Conservation (phyloP, 495 filamentous ascomycete species). For the Penicillium odoratum region DNA sequence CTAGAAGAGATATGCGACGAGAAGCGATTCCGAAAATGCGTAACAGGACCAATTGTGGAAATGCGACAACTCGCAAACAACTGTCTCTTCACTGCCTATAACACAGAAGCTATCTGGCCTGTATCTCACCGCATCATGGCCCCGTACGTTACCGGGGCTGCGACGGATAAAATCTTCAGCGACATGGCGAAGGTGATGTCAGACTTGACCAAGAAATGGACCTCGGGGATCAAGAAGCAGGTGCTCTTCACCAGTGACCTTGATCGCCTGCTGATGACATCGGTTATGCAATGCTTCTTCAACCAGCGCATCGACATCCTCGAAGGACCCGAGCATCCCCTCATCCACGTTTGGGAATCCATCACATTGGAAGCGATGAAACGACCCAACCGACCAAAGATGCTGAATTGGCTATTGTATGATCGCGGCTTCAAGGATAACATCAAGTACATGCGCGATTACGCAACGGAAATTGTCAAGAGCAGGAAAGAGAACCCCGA, state of each 20-base stretch:
- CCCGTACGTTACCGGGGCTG: constrained; percentile 21
- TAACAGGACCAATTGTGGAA: constrained; percentile 57
- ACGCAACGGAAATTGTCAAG: constrained; percentile 58
- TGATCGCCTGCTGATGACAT: constrained; percentile 68
- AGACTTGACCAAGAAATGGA: constrained; percentile 29
- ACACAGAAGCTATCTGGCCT: constrained; percentile 66
- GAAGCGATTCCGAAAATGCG: constrained; percentile 65
- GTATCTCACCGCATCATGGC: constrained; percentile 40
- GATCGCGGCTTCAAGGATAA: constrained; percentile 52
- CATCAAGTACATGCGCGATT: constrained; percentile 54
- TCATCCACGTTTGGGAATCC: constrained; percentile 36
- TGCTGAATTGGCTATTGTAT: constrained; percentile 40
- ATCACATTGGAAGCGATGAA: constrained; percentile 45
- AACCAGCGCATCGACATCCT: constrained; percentile 35
- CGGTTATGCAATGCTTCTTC: constrained; percentile 60
- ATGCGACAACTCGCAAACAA: constrained; percentile 64
- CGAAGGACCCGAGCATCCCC: constrained; percentile 25
- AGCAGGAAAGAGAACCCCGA: constrained; percentile 52
- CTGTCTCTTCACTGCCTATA: constrained; percentile 72
- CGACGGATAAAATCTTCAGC: constrained; percentile 20
- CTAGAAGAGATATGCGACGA: constrained; percentile 73
- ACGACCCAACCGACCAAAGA: constrained; percentile 37
- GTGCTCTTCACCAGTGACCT: constrained; percentile 55
- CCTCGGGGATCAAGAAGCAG: constrained; percentile 16
- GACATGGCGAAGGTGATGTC: constrained; percentile 31